Percentiles rank a stretch among this genome's conserved stretches.
These are phyloP conservation scores for Pulveroboletus sp. DNA, from an alignment of 768 basidiomycete genomes.

Conservation along the genomic window DNA sequence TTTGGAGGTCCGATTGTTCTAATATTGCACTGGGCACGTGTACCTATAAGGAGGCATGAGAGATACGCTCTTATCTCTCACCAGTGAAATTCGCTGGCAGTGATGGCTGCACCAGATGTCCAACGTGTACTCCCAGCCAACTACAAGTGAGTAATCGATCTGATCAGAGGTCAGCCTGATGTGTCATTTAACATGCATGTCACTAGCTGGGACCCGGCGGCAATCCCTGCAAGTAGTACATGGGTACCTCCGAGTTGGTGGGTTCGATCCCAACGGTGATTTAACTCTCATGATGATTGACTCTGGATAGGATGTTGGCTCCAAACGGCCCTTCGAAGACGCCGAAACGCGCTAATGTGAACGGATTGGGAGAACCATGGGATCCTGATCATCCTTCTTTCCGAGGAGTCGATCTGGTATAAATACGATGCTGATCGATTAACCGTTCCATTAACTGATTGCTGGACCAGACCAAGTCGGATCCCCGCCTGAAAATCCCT, in stretches of 20 bases:
- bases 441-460: background rate
- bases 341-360: background rate
- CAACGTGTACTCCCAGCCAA: constrained; percentile 12
- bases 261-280: background rate
- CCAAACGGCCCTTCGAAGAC: constrained; percentile 2
- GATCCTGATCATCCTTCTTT: constrained; percentile 18
- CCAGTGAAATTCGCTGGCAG: too few relatives aligned
- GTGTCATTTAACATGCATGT: background rate
- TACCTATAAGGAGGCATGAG: too few relatives aligned
- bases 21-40: background rate
- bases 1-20: constrained; percentile 1
- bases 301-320: constrained; percentile 19
- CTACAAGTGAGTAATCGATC: constrained; percentile 14
- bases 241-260: constrained; percentile 29
- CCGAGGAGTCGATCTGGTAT: constrained; percentile 24
- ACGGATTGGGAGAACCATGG: constrained; percentile 27
- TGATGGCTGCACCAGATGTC: constrained; percentile 24
- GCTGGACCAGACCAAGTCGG: constrained; percentile 16
- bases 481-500: constrained; percentile 22
- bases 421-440: background rate
- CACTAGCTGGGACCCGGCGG: constrained; percentile 23
- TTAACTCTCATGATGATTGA: background rate
- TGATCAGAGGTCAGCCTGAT: background rate
- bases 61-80: too few relatives aligned
- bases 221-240: constrained; percentile 21